These are phyloP conservation scores for Trebouxia sp. DNA, from an alignment of 139 green algal species.

Conservation along the genomic window DNA sequence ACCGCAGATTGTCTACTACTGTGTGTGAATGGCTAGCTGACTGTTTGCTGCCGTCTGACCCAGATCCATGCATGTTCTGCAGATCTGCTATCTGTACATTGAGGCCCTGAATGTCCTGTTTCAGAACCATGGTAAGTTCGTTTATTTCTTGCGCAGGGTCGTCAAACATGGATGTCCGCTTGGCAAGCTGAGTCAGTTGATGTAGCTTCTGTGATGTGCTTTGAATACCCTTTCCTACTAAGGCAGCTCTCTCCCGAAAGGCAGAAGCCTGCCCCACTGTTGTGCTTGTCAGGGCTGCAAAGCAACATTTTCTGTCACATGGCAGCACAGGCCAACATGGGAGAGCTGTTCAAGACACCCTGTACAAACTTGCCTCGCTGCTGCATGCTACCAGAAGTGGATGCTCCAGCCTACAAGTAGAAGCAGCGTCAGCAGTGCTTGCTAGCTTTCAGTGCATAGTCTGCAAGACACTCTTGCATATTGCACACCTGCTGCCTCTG, in stretches of 20 bases:
- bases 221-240: constrained; percentile 92
- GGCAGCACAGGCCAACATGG: not conserved
- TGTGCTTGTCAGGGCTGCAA: constrained; percentile 14
- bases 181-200: constrained; percentile 91
- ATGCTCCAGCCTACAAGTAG: constrained; percentile 27
- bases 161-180: constrained; percentile 96
- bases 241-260: constrained; percentile 82
- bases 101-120: constrained; percentile 87
- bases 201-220: constrained; percentile 91
- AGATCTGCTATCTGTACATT: constrained; percentile 85
- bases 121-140: constrained; percentile 90
- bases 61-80: constrained; percentile 45
- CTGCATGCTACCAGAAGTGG: not conserved
- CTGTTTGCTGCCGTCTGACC: constrained; percentile 75
- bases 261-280: constrained; percentile 64
- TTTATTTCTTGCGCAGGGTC: constrained; percentile 93
- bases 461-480: too few relatives aligned
- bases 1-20: constrained; percentile 85
- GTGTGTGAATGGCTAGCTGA: constrained; percentile 82
- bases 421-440: too few relatives aligned
- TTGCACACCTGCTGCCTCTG: constrained; percentile 8
- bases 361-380: constrained; percentile 23
- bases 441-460: too few relatives aligned
- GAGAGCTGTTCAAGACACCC: too few relatives aligned
- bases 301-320: not conserved